A percentile compares a stretch with the other conserved stretches of the same genome.
phyloP scores from a whole-genome alignment of 345 rosid species.

The Psidium guajava region DNA sequence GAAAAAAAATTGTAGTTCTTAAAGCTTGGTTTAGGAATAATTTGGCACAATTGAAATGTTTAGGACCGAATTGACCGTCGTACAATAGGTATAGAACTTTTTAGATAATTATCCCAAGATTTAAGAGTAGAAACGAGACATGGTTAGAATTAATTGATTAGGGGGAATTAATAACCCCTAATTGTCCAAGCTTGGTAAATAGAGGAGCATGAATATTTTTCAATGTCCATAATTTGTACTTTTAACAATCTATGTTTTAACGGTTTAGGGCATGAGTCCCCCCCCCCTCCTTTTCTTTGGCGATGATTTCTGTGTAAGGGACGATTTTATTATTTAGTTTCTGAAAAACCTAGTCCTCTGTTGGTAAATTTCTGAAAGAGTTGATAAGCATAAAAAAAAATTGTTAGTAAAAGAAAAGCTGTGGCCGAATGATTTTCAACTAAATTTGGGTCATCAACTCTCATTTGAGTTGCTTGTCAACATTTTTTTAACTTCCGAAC shows the following conservation, averaged over 20 bases:
- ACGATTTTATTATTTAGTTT: background rate
- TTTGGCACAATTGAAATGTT: too few species aligned
- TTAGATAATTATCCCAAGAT: background rate
- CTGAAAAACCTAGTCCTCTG: background rate
- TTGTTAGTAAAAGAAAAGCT: background rate
- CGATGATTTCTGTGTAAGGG: background rate
- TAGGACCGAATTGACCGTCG: too few species aligned
- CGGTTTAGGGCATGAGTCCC: background rate
- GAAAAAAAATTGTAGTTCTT: background rate
- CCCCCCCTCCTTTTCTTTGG: background rate
- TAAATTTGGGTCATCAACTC: background rate
- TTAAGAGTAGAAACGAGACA: background rate
- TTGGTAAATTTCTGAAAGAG: background rate
- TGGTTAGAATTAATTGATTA: background rate
- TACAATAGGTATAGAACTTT: too few species aligned
- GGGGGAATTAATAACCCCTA: background rate
- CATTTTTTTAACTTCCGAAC: background rate
- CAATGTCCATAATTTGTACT: background rate
- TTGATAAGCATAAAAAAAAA: background rate
- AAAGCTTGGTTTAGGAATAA: background rate
- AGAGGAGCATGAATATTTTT: background rate
- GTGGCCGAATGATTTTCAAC: background rate
- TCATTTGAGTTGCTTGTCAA: background rate
- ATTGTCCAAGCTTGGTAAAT: background rate
- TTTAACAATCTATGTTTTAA: background rate